Evolutionary conservation across 1,284 basidiomycete species (phyloP).

Genomic region (Cutaneotrichosporon arboriforme): DNA sequence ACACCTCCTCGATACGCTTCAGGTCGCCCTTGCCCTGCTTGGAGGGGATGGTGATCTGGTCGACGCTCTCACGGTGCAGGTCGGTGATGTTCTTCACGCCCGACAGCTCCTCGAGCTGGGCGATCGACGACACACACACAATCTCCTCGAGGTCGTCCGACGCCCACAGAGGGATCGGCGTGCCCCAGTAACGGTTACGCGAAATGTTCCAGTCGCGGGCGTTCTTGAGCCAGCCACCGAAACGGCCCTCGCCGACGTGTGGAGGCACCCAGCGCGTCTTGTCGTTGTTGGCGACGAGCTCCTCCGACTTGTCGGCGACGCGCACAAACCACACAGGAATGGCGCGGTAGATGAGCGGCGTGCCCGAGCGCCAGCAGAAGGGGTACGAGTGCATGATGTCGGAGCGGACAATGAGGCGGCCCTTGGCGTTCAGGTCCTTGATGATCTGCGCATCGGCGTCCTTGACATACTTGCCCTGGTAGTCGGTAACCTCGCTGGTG

Average conservation of each 20-base stretch:
- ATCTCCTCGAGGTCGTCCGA: constrained; percentile 93
- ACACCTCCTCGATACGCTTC: constrained; percentile 90
- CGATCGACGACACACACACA: constrained; percentile 80
- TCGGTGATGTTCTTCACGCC: constrained; percentile 84
- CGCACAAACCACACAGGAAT: constrained; percentile 95
- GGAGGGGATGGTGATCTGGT: constrained; percentile 94
- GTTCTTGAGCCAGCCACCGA: constrained; percentile 95
- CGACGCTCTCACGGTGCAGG: constrained; percentile 89
- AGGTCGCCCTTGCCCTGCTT: constrained; percentile 82
- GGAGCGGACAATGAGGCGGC: constrained; percentile 80
- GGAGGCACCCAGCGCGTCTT: constrained; percentile 93
- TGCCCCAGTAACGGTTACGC: constrained; percentile 99
- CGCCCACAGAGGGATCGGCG: constrained; percentile 93
- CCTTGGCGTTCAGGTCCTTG: constrained; percentile 82
- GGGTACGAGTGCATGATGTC: constrained; percentile 89
- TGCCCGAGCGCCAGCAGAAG: constrained; percentile 95
- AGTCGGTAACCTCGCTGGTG: constrained; percentile 84
- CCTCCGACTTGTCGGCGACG: constrained; percentile 75
- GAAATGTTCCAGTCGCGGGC: constrained; percentile 99
- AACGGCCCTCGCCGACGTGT: constrained; percentile 82
- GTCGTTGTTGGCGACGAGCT: constrained; percentile 86
- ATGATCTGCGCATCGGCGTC: constrained; percentile 92
- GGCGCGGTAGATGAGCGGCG: constrained; percentile 93
- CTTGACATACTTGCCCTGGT: constrained; percentile 87
- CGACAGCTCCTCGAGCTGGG: constrained; percentile 80